Evolutionary conservation across 345 rosid genomes (phyloP), one percentile per base, ranked within the genome.

Genomic region (Populus deltoides): DNA sequence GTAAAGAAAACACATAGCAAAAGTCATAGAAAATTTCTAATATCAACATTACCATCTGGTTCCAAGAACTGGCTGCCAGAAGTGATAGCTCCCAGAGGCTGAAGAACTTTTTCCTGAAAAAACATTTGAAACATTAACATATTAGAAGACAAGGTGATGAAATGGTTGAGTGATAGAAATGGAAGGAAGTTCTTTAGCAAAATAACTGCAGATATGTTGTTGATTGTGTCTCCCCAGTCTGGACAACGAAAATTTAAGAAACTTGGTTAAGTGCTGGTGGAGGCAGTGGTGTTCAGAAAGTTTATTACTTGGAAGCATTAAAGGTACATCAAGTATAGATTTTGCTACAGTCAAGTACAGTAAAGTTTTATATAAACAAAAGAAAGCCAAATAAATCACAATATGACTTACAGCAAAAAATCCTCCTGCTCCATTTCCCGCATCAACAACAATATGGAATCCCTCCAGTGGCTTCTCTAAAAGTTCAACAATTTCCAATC

Each of bases 361-460:
- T 59, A 1, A 31, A 33, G 41, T 66, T 15, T 29, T 39, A 6
- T 24, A 70, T 15, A 13, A 70, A 39, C 5, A 68, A 24, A 24
- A 55, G 27, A 57, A 57, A 39, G 22, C 27, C 38, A 77, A 39
- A 77, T 0, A 43, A 22, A 70, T 18, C 66, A 45, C 35, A 79
- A 74, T 41, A 51, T 35, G 79, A 87, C 98, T 92, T 85, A 94
- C 98, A 11, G 97, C 92, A 73, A 97, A 97, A 87, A 92, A 97
- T 29, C 98, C 99, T 82, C 98, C 98, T 45, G 98, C 97, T 82
- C 99, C 99, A 87, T 96, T 94, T 86, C 99, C 99, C 36, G 98
- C 99, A 87, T 96, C 99, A 75, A 96, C 99, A 85, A 96, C 87
- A 43, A 94, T 86, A 78, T 92, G 99, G 87, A 96, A 96, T 69